Percentiles rank a stretch among this genome's conserved stretches.
Evolutionary conservation across 805 yeast species (phyloP).

Genomic region (Candida loeiensis): DNA sequence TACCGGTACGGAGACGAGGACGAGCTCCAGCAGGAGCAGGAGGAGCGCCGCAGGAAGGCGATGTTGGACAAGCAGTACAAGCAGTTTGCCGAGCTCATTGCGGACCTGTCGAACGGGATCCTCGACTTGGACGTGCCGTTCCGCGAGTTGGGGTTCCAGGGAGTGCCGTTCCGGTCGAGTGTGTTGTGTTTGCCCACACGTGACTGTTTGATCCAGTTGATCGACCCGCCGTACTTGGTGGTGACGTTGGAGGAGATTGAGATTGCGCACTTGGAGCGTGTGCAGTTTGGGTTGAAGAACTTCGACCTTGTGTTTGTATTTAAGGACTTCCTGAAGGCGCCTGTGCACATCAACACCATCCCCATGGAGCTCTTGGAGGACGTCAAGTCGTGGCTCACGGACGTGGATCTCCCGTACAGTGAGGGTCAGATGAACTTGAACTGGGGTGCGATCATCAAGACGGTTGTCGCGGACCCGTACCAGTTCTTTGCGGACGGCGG

Average conservation of each 20-base stretch:
- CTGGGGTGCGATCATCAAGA: conserved; percentile 95
- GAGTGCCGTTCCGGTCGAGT: conserved; percentile 94
- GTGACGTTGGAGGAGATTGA: conserved; percentile 89
- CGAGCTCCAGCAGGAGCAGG: conserved; percentile 97
- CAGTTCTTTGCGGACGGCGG: conserved; percentile 93
- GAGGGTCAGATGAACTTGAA: conserved; percentile 95
- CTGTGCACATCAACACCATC: conserved; percentile 88
- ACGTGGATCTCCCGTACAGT: conserved; percentile 91
- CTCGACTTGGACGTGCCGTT: conserved; percentile 91
- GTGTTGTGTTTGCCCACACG: conserved; percentile 96
- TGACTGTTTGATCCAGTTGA: conserved; percentile 89
- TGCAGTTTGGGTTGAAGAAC: conserved; percentile 93
- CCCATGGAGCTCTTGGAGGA: conserved; percentile 91
- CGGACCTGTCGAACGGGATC: conserved; percentile 80
- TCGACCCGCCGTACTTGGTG: conserved; percentile 93
- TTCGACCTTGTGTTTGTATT: conserved; percentile 96
- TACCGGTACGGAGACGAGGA: conserved; percentile 96
- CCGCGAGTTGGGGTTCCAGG: conserved; percentile 93
- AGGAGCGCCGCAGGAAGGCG: conserved; percentile 89
- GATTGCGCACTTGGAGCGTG: conserved; percentile 93
- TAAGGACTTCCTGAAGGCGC: conserved; percentile 85
- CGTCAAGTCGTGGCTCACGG: conserved; percentile 95
- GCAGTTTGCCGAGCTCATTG: conserved; percentile 82
- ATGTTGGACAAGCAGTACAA: conserved; percentile 89
- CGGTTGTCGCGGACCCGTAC: conserved; percentile 86